Evolutionary conservation across 208 protist genomes (phyloP).

Genomic region (Leishmania amazonensis): DNA sequence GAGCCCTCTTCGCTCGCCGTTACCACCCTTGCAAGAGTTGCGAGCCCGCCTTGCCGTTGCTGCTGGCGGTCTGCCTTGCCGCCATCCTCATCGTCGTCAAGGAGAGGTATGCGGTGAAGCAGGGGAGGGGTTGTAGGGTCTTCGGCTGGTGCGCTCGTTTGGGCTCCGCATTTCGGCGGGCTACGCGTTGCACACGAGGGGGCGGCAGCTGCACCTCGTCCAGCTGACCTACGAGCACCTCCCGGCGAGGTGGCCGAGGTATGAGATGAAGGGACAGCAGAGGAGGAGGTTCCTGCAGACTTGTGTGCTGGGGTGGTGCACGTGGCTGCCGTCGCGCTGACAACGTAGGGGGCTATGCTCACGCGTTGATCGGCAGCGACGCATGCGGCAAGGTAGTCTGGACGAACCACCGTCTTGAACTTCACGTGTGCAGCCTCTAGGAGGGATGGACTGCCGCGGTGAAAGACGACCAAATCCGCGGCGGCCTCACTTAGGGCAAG

Average conservation of each 20-base stretch:
- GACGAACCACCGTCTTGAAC: constrained; percentile 50
- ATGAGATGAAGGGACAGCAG: background rate
- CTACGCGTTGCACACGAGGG: constrained; percentile 1
- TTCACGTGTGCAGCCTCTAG: constrained; percentile 22
- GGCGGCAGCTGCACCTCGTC: too few relatives aligned
- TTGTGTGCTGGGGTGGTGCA: background rate
- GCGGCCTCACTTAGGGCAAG: constrained; percentile 53
- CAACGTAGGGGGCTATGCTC: constrained; percentile 21
- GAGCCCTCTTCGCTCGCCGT: background rate
- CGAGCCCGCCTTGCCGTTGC: background rate
- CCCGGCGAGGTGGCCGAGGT: background rate
- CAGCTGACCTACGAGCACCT: background rate
- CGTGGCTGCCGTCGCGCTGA: background rate
- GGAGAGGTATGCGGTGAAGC: background rate
- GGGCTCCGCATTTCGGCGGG: background rate
- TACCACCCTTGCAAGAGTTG: background rate
- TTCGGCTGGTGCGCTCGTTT: background rate
- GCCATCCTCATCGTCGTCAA: constrained; percentile 6
- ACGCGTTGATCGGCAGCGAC: constrained; percentile 26
- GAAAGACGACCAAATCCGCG: constrained; percentile 61
- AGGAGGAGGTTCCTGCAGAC: background rate
- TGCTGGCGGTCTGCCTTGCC: background rate
- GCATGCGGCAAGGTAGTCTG: constrained; percentile 56
- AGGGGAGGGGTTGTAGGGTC: background rate
- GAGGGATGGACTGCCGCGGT: constrained; percentile 41